A percentile compares a stretch with the other conserved stretches of the same genome.
These are phyloP conservation scores for Torulaspora indica DNA, from an alignment of 805 yeast species.

Conservation along the genomic window DNA sequence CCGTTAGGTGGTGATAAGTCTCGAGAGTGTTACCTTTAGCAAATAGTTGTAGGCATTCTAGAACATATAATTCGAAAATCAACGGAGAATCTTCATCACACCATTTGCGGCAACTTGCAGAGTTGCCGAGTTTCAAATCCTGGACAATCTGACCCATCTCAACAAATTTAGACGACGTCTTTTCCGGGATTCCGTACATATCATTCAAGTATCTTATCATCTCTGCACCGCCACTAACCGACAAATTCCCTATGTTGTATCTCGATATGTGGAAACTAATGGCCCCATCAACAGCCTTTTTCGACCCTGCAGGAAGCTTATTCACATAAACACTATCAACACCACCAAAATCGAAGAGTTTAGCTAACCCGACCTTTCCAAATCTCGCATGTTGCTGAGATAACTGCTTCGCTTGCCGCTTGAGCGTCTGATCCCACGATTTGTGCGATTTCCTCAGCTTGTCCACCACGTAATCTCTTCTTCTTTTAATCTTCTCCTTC, in stretches of 20 bases:
- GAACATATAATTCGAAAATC: slow-evolving; percentile 25
- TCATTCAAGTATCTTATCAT: slow-evolving; percentile 32
- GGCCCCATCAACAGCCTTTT: slow-evolving; percentile 38
- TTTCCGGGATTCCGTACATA: slow-evolving; percentile 30
- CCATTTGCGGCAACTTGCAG: slow-evolving; percentile 50
- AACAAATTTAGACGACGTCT: slow-evolving; percentile 37
- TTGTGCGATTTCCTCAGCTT: slow-evolving; percentile 30
- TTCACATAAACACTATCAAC: slow-evolving; percentile 36
- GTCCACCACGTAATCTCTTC: slow-evolving; percentile 28
- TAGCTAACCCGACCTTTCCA: slow-evolving; percentile 28
- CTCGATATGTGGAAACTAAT: slow-evolving; percentile 45
- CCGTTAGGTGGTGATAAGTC: slow-evolving; percentile 44
- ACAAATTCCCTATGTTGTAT: slow-evolving; percentile 42
- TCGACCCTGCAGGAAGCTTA: slow-evolving; percentile 25
- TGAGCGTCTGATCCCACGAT: slow-evolving; percentile 32
- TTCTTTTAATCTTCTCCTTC: slow-evolving; percentile 18
- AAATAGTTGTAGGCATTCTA: slow-evolving; percentile 23
- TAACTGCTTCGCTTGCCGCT: slow-evolving; percentile 28
- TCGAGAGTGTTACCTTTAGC: slow-evolving; percentile 20
- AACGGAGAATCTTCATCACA: slow-evolving; percentile 29
- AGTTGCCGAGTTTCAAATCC: slow-evolving; percentile 36
- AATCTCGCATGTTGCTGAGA: slow-evolving; percentile 28
- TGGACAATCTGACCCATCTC: slow-evolving; percentile 42
- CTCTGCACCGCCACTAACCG: slow-evolving; percentile 27
- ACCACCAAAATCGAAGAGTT: slow-evolving; percentile 33